Evolutionary conservation across 208 protist genomes (phyloP).

Genomic region (Porcisia hertigi): DNA sequence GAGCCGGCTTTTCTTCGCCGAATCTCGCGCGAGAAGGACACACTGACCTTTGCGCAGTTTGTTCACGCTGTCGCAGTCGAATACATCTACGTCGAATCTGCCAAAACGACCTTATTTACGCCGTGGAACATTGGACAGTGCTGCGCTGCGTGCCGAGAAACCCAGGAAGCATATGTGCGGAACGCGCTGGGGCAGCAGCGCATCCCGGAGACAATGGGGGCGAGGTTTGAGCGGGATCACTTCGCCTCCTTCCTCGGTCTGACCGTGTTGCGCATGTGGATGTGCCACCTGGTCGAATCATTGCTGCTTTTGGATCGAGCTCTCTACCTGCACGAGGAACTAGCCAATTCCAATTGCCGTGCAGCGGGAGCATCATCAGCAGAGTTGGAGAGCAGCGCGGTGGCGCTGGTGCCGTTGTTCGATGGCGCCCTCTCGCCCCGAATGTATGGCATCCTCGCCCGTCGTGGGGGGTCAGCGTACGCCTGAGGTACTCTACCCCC

Average conservation of each 20-base stretch:
- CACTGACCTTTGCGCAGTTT: constrained; percentile 57
- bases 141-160: constrained; percentile 46
- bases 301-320: constrained; percentile 77
- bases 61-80: constrained; percentile 44
- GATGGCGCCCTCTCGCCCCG: constrained; percentile 80
- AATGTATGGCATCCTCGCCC: constrained; percentile 82
- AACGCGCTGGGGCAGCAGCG: constrained; percentile 7
- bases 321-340: constrained; percentile 74
- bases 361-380: not conserved
- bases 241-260: constrained; percentile 78
- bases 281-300: constrained; percentile 85
- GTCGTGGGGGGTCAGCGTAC: constrained; percentile 34
- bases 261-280: constrained; percentile 90
- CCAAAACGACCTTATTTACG: constrained; percentile 36
- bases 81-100: constrained; percentile 53
- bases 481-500: not conserved
- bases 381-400: constrained; percentile 34
- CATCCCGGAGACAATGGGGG: constrained; percentile 35
- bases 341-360: not conserved
- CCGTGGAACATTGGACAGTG: constrained; percentile 34
- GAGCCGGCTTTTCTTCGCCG: constrained; percentile 77
- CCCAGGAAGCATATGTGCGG: constrained; percentile 43
- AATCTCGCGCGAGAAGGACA: constrained; percentile 61
- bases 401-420: constrained; percentile 89
- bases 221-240: constrained; percentile 33